These are phyloP conservation scores for Lachnellula willkommii DNA, from an alignment of 2,329 filamentous ascomycete genomes.

Conservation along the genomic window DNA sequence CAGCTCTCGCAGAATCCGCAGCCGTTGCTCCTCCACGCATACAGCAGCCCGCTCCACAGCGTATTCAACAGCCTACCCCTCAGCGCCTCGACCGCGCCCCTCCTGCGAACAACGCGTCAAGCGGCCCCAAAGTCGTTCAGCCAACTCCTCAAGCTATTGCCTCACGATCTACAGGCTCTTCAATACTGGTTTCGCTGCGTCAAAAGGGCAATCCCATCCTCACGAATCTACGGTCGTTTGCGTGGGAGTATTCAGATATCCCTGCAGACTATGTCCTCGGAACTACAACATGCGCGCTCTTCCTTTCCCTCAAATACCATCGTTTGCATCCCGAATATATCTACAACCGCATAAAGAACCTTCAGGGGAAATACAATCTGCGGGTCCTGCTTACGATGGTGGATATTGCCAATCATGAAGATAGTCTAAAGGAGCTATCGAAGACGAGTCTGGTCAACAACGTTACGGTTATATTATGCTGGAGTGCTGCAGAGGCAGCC, in stretches of 20 bases:
- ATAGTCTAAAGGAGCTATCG: conserved; percentile 79
- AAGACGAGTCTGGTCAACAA: conserved; percentile 93
- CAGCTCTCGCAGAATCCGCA: conserved; percentile 48
- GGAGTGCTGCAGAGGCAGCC: conserved; percentile 89
- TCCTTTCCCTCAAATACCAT: conserved; percentile 94
- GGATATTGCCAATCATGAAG: conserved; percentile 92
- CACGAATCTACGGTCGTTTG: conserved; percentile 70
- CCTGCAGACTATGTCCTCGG: conserved; percentile 89
- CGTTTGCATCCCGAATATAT: conserved; percentile 97
- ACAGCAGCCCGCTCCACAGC: conserved; percentile 35
- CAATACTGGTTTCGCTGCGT: conserved; percentile 82
- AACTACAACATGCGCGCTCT: conserved; percentile 81
- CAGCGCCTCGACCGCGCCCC: conserved; percentile 51
- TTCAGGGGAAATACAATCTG: conserved; percentile 81
- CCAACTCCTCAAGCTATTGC: conserved; percentile 83
- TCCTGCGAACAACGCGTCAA: conserved; percentile 26
- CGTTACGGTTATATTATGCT: conserved; percentile 85
- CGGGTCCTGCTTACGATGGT: conserved; percentile 86
- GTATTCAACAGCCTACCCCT: conserved; percentile 44
- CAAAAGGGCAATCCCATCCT: conserved; percentile 95
- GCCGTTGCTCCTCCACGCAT: conserved; percentile 18
- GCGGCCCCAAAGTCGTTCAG: conserved; percentile 63
- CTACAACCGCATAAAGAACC: conserved; percentile 80
- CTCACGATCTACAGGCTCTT: conserved; percentile 58
- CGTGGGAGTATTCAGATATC: conserved; percentile 98